phyloP scores from a whole-genome alignment of 441 rosid genomes.

The Theobroma grandiflorum region DNA sequence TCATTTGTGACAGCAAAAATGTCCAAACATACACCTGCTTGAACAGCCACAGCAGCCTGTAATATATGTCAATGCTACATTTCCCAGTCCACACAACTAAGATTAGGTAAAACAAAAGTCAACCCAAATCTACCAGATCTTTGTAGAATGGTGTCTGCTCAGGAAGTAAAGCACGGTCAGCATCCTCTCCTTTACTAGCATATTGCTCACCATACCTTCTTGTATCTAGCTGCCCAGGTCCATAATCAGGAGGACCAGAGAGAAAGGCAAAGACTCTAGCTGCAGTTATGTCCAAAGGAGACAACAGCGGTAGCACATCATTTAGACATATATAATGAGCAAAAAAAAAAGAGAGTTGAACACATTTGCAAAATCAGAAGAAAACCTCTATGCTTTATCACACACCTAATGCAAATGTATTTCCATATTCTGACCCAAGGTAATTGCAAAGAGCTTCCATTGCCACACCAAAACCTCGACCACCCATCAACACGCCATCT shows the following conservation, averaged over 20 bases:
- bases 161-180: slow-evolving; percentile 97
- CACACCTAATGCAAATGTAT: slow-evolving; percentile 90
- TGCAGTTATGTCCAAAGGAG: slow-evolving; percentile 53
- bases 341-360: slow-evolving; percentile 11
- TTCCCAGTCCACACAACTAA: slow-evolving; percentile 29
- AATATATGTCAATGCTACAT: slow-evolving; percentile 55
- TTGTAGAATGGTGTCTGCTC: slow-evolving; percentile 98
- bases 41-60: slow-evolving; percentile 97
- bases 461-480: slow-evolving; percentile 96
- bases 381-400: slow-evolving; percentile 35
- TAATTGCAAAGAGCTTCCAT: slow-evolving; percentile 94
- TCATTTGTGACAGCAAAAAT: slow-evolving; percentile 96
- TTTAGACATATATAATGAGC: background rate
- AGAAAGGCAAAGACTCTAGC: slow-evolving; percentile 95
- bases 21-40: slow-evolving; percentile 98
- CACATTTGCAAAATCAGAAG: slow-evolving; percentile 17
- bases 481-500: slow-evolving; percentile 94
- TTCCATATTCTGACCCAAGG: slow-evolving; percentile 96
- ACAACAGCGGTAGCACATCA: slow-evolving; percentile 19
- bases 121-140: slow-evolving; percentile 74
- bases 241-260: slow-evolving; percentile 99
- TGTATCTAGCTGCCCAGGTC: slow-evolving; percentile 97
- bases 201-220: slow-evolving; percentile 98
- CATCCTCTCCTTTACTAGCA: slow-evolving; percentile 98
- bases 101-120: slow-evolving; percentile 15